A percentile compares a stretch with the other conserved stretches of the same genome.
These are phyloP conservation scores for Carex myosuroides DNA, from an alignment of 176 grass and related monocot species.

Conservation along the genomic window DNA sequence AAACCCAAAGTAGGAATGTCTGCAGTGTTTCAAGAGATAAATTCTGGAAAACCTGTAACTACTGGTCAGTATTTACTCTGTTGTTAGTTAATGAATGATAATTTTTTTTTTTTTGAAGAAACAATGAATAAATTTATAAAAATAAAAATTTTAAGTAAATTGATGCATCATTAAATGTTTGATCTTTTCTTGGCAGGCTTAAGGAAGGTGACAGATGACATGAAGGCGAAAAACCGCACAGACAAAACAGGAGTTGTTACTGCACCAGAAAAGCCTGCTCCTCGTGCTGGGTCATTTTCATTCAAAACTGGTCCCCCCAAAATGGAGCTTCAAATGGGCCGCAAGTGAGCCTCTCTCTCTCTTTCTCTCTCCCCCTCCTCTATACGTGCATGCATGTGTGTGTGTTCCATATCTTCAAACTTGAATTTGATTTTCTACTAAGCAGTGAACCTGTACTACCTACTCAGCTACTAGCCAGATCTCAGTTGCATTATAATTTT, in stretches of 20 bases:
- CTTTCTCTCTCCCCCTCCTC: background rate
- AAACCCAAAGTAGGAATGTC: slow-evolving; percentile 81
- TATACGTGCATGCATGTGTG: background rate
- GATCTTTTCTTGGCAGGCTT: slow-evolving; percentile 39
- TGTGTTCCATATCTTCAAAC: background rate
- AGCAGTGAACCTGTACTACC: background rate
- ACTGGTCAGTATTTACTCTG: slow-evolving; percentile 37
- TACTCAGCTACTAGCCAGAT: background rate
- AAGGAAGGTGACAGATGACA: slow-evolving; percentile 85
- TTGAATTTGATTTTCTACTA: background rate
- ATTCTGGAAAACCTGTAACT: slow-evolving; percentile 62
- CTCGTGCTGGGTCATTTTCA: slow-evolving; percentile 47
- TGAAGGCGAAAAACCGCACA: slow-evolving; percentile 84
- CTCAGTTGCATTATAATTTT: background rate
- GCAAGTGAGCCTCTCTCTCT: slow-evolving; percentile 54
- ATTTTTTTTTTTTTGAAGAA: too few species aligned
- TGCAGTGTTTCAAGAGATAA: slow-evolving; percentile 91
- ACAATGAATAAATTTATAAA: background rate
- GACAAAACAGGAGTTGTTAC: slow-evolving; percentile 75
- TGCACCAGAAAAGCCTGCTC: slow-evolving; percentile 41
- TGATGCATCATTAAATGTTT: slow-evolving; percentile 8
- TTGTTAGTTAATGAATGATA: background rate
- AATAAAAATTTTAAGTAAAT: background rate
- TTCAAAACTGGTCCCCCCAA: slow-evolving; percentile 68
- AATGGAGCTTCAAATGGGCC: slow-evolving; percentile 96